These are phyloP conservation scores for Alternaria sp. DNA, from an alignment of 2,329 filamentous ascomycete species.

Conservation along the genomic window DNA sequence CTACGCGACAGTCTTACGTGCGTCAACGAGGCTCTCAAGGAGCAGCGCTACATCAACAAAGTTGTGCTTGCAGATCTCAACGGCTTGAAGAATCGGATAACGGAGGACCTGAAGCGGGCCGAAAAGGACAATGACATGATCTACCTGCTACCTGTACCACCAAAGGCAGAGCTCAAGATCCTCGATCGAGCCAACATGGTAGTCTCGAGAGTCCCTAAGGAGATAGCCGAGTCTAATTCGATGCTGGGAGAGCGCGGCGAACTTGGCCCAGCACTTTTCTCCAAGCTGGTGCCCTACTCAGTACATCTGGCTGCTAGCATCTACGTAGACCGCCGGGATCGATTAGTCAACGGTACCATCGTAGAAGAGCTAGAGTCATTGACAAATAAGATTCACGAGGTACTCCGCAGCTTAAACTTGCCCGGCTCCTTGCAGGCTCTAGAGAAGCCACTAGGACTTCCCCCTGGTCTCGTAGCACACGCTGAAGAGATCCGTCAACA, in stretches of 20 bases:
- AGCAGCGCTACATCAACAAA: conserved; percentile 81
- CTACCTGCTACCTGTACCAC: conserved; percentile 84
- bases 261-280: conserved; percentile 84
- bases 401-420: conserved; percentile 81
- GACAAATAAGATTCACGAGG: conserved; percentile 78
- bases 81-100: conserved; percentile 78
- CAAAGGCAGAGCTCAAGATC: conserved; percentile 84
- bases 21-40: conserved; percentile 84
- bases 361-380: conserved; percentile 83
- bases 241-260: conserved; percentile 80
- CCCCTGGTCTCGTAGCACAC: conserved; percentile 83
- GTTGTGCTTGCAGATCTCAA: conserved; percentile 81
- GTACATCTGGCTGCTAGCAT: conserved; percentile 95
- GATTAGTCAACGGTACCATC: conserved; percentile 87
- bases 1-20: conserved; percentile 82
- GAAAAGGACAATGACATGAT: conserved; percentile 98
- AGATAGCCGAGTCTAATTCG: conserved; percentile 80
- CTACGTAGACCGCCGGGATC: conserved; percentile 88
- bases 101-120: conserved; percentile 87
- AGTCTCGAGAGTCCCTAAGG: conserved; percentile 74
- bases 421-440: conserved; percentile 92
- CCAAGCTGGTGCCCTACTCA: conserved; percentile 91
- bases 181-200: conserved; percentile 93
- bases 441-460: conserved; percentile 91
- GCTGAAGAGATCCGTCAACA: conserved; percentile 93